A percentile compares a stretch with the other conserved stretches of the same genome.
Conservation (phyloP, 192 early-diverging fungal species). For the Entomortierella lignicola region DNA sequence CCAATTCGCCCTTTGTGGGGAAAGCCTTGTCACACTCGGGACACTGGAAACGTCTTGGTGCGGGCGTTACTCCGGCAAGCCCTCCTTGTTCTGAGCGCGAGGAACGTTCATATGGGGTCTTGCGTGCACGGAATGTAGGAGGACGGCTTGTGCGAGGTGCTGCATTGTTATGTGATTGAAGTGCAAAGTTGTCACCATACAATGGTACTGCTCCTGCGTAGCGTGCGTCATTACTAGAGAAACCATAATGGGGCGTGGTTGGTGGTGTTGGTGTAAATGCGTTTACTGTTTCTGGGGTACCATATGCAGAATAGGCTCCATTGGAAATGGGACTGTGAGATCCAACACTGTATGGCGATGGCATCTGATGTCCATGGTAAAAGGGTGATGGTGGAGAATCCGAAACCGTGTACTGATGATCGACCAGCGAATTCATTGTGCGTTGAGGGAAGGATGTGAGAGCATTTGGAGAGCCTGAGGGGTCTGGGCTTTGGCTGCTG, state of each 20-base stretch:
- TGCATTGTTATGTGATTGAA: slow-evolving; percentile 13
- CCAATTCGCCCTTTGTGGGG: slow-evolving; percentile 51
- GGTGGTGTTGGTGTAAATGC: slow-evolving; percentile 47
- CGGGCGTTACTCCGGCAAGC: slow-evolving; percentile 6
- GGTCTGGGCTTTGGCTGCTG: slow-evolving; percentile 46
- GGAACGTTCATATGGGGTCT: slow-evolving; percentile 30
- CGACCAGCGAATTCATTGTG: slow-evolving; percentile 31
- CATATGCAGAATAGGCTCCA: slow-evolving; percentile 38
- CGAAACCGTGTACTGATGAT: slow-evolving; percentile 24
- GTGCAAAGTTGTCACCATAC: slow-evolving; percentile 43
- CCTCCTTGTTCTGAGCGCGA: slow-evolving; percentile 1
- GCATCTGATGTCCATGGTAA: slow-evolving; percentile 43
- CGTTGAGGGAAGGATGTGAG: slow-evolving; percentile 41
- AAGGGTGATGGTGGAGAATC: slow-evolving; percentile 42
- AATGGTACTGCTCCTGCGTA: slow-evolving; percentile 31
- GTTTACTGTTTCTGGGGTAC: slow-evolving; percentile 21
- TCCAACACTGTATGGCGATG: slow-evolving; percentile 51
- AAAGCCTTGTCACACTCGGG: slow-evolving; percentile 51
- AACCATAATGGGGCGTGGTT: slow-evolving; percentile 44
- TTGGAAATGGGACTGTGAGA: slow-evolving; percentile 40
- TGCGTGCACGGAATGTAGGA: slow-evolving; percentile 34
- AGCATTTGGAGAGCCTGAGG: slow-evolving; percentile 38
- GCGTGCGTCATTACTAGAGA: slow-evolving; percentile 30
- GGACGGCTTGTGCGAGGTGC: slow-evolving; percentile 24
- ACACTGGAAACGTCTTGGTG: slow-evolving; percentile 46